A percentile compares a stretch with the other conserved stretches of the same genome.
phyloP scores from a whole-genome alignment of 208 protist genomes.

The Zelonia costaricensis region DNA sequence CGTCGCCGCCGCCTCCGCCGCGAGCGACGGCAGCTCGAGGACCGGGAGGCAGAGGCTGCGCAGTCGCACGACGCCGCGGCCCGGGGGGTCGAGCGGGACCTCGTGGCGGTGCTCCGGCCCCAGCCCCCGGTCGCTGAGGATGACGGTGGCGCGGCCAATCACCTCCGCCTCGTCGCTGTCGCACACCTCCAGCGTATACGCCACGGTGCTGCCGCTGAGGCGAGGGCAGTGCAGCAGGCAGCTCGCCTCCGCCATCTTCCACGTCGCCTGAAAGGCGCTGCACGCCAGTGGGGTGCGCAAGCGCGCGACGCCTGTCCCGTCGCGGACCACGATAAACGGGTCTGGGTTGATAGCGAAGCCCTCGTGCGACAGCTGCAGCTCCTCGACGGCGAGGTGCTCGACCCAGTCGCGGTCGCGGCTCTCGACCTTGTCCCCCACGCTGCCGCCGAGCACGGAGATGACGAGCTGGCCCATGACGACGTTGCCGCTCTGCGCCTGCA shows the following conservation, averaged over 20 bases:
- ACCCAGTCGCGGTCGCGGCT: conserved; percentile 35
- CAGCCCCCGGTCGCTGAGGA: conserved; percentile 50
- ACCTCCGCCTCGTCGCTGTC: conserved; percentile 67
- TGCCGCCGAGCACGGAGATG: conserved; percentile 57
- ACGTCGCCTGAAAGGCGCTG: conserved; percentile 51
- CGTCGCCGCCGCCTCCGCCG: background rate
- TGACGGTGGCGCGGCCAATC: conserved; percentile 53
- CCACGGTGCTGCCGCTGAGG: conserved; percentile 47
- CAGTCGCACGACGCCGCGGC: conserved; percentile 39
- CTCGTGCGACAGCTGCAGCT: conserved; percentile 32
- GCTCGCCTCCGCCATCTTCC: conserved; percentile 55
- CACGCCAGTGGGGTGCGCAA: conserved; percentile 66
- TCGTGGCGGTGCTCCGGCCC: conserved; percentile 42
- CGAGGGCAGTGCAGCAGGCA: conserved; percentile 75
- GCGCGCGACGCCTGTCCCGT: conserved; percentile 42
- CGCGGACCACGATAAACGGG: conserved; percentile 72
- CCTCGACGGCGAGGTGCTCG: conserved; percentile 60
- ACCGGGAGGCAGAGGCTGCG: conserved; percentile 24
- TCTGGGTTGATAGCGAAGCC: conserved; percentile 67
- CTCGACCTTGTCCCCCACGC: conserved; percentile 29
- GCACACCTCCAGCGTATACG: conserved; percentile 74
- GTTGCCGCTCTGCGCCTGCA: conserved; percentile 37
- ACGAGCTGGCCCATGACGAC: conserved; percentile 68
- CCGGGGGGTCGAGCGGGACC: conserved; percentile 39
- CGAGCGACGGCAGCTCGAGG: conserved; percentile 17